phyloP scores from a whole-genome alignment of 192 early-diverging fungal species.

The Coemansia sp. region DNA sequence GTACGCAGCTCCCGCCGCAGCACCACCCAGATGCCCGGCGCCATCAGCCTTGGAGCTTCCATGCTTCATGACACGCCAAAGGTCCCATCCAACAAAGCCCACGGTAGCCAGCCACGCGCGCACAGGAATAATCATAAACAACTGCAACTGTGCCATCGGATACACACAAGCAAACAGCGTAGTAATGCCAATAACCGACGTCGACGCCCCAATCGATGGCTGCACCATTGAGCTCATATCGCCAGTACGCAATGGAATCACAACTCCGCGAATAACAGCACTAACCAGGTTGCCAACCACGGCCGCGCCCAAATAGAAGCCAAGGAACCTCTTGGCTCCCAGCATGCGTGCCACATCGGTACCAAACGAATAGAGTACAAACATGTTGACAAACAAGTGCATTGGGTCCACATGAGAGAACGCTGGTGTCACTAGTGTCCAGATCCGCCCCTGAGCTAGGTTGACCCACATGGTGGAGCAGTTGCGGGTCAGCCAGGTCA shows the following conservation, averaged over 20 bases:
- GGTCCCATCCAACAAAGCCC: slow-evolving; percentile 52
- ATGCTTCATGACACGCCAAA: slow-evolving; percentile 27
- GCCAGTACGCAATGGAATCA: slow-evolving; percentile 16
- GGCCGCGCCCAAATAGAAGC: slow-evolving; percentile 47
- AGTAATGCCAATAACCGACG: slow-evolving; percentile 43
- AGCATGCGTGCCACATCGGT: slow-evolving; percentile 33
- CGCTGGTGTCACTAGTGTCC: slow-evolving; percentile 57
- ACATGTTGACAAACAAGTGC: slow-evolving; percentile 57
- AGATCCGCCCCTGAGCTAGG: slow-evolving; percentile 38
- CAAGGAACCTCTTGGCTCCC: slow-evolving; percentile 30
- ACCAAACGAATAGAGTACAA: slow-evolving; percentile 56
- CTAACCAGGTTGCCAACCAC: slow-evolving; percentile 39
- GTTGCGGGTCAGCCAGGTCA: slow-evolving; percentile 38
- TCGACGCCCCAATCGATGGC: slow-evolving; percentile 55
- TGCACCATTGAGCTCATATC: slow-evolving; percentile 11
- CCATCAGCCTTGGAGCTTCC: slow-evolving; percentile 36
- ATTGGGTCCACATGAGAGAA: slow-evolving; percentile 54
- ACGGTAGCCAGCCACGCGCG: slow-evolving; percentile 43
- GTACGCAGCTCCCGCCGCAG: slow-evolving; percentile 48
- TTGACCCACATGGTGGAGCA: slow-evolving; percentile 42
- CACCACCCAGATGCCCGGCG: slow-evolving; percentile 59
- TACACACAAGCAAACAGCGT: slow-evolving; percentile 55
- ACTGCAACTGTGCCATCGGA: slow-evolving; percentile 35
- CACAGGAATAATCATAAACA: slow-evolving; percentile 53
- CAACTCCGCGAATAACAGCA: slow-evolving; percentile 27